Evolutionary conservation across 1,284 basidiomycete genomes (phyloP).

Genomic region (Anthracocystis walkeri): DNA sequence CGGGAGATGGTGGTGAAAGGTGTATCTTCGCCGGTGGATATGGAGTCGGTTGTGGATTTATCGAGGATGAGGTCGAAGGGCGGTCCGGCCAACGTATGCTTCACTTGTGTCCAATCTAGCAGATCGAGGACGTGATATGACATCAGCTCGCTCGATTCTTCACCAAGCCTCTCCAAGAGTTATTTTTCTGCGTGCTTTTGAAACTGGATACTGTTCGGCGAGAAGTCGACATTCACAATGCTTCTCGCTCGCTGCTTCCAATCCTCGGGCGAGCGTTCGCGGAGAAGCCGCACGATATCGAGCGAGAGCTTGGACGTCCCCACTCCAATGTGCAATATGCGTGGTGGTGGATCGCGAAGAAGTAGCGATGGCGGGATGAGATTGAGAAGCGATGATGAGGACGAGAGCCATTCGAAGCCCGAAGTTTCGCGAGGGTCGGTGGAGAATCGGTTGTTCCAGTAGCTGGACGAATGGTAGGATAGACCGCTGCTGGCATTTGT

Average conservation of each 20-base stretch:
- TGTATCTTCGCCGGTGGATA: slow-evolving; percentile 34
- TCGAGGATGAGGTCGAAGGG: slow-evolving; percentile 44
- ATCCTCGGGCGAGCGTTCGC: background rate
- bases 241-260: slow-evolving; percentile 20
- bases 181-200: slow-evolving; percentile 7
- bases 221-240: slow-evolving; percentile 44
- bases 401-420: slow-evolving; percentile 47
- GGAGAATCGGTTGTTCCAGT: slow-evolving; percentile 55
- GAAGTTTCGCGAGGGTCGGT: slow-evolving; percentile 64
- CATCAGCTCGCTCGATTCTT: slow-evolving; percentile 15
- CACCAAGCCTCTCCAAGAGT: slow-evolving; percentile 2
- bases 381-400: slow-evolving; percentile 12
- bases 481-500: background rate
- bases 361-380: background rate
- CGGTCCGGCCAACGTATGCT: background rate
- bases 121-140: slow-evolving; percentile 28
- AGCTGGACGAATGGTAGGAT: slow-evolving; percentile 55
- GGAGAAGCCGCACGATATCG: slow-evolving; percentile 13
- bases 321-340: slow-evolving; percentile 46
- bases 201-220: slow-evolving; percentile 21
- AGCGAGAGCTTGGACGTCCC: slow-evolving; percentile 36
- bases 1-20: background rate
- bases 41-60: slow-evolving; percentile 48
- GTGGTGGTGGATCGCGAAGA: slow-evolving; percentile 2
- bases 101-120: slow-evolving; percentile 17